These are phyloP conservation scores for Aspergillus sergii DNA, from an alignment of 2,329 filamentous ascomycete genomes.

Conservation along the genomic window DNA sequence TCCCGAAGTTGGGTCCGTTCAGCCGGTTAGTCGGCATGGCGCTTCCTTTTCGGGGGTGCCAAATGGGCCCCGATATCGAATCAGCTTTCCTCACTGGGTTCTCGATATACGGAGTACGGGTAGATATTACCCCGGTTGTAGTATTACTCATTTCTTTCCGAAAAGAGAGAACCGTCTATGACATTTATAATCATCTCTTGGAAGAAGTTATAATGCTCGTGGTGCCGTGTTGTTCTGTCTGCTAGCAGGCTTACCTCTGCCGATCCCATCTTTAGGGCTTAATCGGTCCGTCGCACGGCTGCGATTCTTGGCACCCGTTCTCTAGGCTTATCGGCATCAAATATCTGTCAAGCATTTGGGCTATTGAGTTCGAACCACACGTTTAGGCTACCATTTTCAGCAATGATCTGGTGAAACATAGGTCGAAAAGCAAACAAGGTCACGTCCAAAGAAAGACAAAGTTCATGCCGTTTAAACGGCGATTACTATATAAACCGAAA, in stretches of 20 bases:
- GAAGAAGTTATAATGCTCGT: neutral
- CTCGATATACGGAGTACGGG: neutral
- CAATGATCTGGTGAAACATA: neutral
- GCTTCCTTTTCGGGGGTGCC: neutral
- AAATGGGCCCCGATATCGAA: neutral
- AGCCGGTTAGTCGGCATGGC: neutral
- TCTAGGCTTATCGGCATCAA: neutral
- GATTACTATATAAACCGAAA: neutral
- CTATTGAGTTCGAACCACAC: neutral
- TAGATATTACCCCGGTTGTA: neutral
- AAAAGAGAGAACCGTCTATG: neutral
- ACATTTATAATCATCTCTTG: too few species aligned
- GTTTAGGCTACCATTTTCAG: neutral
- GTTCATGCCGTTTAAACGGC: neutral
- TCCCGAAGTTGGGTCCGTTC: neutral
- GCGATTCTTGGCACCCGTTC: neutral
- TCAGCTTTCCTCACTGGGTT: neutral
- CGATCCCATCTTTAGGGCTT: neutral
- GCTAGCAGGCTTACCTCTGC: neutral
- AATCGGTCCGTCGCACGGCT: neutral
- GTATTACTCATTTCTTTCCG: neutral
- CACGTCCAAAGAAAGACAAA: neutral
- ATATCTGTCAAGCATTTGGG: neutral
- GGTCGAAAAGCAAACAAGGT: neutral
- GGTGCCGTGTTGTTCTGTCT: neutral